These are phyloP conservation scores for Saksenaea oblongispora DNA, from an alignment of 371 early-diverging fungal species.

Conservation along the genomic window DNA sequence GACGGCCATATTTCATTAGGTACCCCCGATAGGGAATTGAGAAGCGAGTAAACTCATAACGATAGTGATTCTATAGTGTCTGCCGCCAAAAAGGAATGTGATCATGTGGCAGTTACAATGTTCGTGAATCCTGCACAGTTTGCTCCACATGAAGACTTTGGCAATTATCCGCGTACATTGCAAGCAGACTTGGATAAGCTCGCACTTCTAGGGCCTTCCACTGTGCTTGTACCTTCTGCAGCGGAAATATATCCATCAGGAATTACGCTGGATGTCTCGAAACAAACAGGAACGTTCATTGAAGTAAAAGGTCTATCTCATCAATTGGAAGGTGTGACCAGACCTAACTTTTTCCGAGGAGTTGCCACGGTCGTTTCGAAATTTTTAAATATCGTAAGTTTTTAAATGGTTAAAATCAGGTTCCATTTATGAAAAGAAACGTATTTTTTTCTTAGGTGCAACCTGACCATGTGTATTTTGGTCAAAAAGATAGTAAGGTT, in stretches of 20 bases:
- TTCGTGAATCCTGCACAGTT: conserved; percentile 99
- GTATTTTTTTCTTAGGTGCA: conserved; percentile 37
- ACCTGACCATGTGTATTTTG: conserved; percentile 87
- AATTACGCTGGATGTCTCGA: conserved; percentile 71
- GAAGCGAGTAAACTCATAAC: background rate
- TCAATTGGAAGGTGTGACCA: conserved; percentile 88
- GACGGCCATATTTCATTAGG: conserved; percentile 83
- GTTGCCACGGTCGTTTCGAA: conserved; percentile 96
- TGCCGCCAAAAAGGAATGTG: conserved; percentile 62
- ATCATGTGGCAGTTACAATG: conserved; percentile 79
- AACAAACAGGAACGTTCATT: conserved; percentile 91
- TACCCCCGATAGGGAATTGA: conserved; percentile 18
- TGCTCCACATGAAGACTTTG: conserved; percentile 93
- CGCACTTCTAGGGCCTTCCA: conserved; percentile 38
- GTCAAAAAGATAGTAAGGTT: conserved; percentile 88
- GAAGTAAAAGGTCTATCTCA: conserved; percentile 87
- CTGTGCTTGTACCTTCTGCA: conserved; percentile 82
- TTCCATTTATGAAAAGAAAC: background rate
- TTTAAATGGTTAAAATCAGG: background rate
- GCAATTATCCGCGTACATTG: conserved; percentile 85
- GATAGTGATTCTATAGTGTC: conserved; percentile 40
- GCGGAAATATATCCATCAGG: conserved; percentile 94
- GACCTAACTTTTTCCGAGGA: conserved; percentile 98
- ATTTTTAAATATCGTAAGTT: conserved; percentile 82
- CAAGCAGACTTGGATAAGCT: conserved; percentile 74